Percentiles rank a stretch among this genome's conserved stretches.
Conservation (phyloP, 805 yeast genomes). For the Barnettozyma wickerhamii region DNA sequence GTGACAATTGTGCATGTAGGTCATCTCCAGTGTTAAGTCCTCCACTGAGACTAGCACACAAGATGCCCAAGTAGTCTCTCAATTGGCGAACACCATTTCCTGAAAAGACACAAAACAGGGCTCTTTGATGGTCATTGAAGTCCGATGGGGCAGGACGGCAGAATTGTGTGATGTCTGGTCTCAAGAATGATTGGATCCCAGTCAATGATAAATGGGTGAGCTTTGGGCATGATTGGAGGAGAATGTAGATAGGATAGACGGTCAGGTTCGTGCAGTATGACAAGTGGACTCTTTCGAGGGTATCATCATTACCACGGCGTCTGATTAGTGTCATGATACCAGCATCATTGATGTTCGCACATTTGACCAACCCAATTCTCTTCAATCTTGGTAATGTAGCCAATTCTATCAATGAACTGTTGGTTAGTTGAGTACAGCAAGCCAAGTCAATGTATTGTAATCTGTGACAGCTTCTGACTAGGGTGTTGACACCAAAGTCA, state of each 20-base stretch:
- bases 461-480: conserved; percentile 75
- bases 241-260: conserved; percentile 67
- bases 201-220: conserved; percentile 89
- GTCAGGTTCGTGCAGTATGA: conserved; percentile 85
- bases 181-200: conserved; percentile 85
- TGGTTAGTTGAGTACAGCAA: conserved; percentile 86
- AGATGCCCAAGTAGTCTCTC: conserved; percentile 58
- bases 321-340: conserved; percentile 70
- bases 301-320: conserved; percentile 67
- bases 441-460: conserved; percentile 93
- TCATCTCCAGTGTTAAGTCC: conserved; percentile 1
- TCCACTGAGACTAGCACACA: conserved; percentile 11
- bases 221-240: conserved; percentile 77
- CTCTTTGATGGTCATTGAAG: conserved; percentile 80
- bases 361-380: conserved; percentile 91
- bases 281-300: conserved; percentile 88
- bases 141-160: conserved; percentile 93
- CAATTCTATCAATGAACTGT: conserved; percentile 71
- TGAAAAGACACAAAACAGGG: conserved; percentile 86
- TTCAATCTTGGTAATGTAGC: conserved; percentile 74
- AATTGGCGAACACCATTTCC: conserved; percentile 82
- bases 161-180: conserved; percentile 78
- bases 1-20: not conserved
- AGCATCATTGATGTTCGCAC: conserved; percentile 79
- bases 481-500: conserved; percentile 74